These are phyloP conservation scores for Neobulgaria alba DNA, from an alignment of 2,329 filamentous ascomycete genomes.

Conservation along the genomic window DNA sequence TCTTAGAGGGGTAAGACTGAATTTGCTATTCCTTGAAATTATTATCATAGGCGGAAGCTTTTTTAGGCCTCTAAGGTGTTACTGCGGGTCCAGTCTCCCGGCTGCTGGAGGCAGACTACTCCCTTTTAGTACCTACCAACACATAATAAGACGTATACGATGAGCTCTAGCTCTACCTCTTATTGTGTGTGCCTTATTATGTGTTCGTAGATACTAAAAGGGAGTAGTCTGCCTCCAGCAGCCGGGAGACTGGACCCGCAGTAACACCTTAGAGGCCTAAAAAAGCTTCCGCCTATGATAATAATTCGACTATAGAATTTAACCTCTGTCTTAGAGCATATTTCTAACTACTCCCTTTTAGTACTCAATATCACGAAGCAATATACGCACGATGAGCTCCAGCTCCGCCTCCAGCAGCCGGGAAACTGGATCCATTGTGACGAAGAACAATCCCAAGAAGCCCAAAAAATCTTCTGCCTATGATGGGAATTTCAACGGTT, in stretches of 20 bases:
- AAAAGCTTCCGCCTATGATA: conserved; percentile 27
- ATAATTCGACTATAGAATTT: conserved; percentile 26
- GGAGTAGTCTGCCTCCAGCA: conserved; percentile 11
- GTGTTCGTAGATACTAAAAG: no score
- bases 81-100: no score
- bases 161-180: conserved; percentile 21
- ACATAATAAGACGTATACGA: conserved; percentile 9
- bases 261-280: conserved; percentile 9
- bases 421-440: conserved; percentile 14
- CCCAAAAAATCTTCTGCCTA: conserved; percentile 25
- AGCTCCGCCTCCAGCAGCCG: conserved; percentile 13
- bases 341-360: no score
- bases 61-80: no score
- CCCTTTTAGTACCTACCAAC: no score
- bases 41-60: no score
- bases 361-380: no score
- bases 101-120: no score
- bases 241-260: conserved; percentile 16
- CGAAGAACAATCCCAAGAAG: conserved; percentile 8
- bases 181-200: no score
- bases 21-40: no score
- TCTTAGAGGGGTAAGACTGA: conserved; percentile 27
- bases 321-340: no score
- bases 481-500: conserved; percentile 30
- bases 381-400: conserved; percentile 16